A percentile compares a stretch with the other conserved stretches of the same genome.
Evolutionary conservation across 139 green algal genomes (phyloP).

Genomic region (Coelastrella sp.): DNA sequence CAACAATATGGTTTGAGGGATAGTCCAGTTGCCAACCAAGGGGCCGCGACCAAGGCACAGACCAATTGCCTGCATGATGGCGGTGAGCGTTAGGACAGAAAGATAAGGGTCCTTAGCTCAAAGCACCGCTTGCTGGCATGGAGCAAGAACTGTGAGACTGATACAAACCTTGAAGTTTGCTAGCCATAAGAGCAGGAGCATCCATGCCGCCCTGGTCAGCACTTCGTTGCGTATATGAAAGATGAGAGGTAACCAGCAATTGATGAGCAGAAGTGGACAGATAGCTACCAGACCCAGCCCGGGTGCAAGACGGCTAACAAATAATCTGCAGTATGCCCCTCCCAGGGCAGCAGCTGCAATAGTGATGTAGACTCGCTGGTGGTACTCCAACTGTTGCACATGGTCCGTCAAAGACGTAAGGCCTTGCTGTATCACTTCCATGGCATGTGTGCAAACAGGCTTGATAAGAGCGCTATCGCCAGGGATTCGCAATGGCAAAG

Average conservation of each 20-base stretch:
- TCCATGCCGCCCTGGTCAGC: not conserved
- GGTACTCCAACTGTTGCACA: not conserved
- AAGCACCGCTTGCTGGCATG: not conserved
- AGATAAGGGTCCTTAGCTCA: too few species aligned
- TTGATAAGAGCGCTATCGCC: too few species aligned
- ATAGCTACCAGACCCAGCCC: not conserved
- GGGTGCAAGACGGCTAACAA: not conserved
- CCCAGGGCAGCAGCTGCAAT: not conserved
- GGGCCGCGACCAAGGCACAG: slow-evolving; percentile 32
- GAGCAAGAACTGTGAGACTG: not conserved
- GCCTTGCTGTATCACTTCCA: not conserved
- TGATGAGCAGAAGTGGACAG: not conserved
- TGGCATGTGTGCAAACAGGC: not conserved
- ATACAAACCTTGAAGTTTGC: slow-evolving; percentile 38
- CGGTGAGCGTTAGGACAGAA: not conserved
- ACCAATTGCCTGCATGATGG: slow-evolving; percentile 28
- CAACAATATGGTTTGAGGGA: not conserved
- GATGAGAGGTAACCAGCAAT: not conserved
- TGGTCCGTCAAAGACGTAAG: not conserved
- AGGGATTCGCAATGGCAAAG: too few species aligned
- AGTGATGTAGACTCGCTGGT: not conserved
- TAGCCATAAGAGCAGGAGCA: slow-evolving; percentile 38
- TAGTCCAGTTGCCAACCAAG: slow-evolving; percentile 13
- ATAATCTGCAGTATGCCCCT: not conserved
- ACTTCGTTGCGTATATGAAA: slow-evolving; percentile 12